A percentile compares a stretch with the other conserved stretches of the same genome.
Evolutionary conservation across 495 filamentous ascomycete species (phyloP).

Genomic region (Friedmanniomyces endolithicus): DNA sequence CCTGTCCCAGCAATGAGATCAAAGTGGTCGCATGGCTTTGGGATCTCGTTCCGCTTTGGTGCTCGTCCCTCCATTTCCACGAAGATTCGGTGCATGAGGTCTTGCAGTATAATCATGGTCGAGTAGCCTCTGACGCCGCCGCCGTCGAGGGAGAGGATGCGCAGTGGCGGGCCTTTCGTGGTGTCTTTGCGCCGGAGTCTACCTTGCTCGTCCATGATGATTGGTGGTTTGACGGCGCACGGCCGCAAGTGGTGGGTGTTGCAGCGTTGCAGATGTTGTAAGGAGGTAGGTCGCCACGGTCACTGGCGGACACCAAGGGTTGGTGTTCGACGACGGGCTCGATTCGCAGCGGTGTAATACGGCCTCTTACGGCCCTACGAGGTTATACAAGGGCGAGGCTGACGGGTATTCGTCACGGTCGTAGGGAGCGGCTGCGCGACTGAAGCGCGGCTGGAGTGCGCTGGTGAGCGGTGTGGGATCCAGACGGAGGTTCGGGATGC

Average conservation of each 20-base stretch:
- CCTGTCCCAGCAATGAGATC: slow-evolving; percentile 91
- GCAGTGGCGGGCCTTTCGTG: slow-evolving; percentile 82
- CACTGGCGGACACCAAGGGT: not conserved
- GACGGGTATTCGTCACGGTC: not conserved
- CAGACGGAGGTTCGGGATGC: too few species aligned
- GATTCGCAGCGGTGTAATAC: not conserved
- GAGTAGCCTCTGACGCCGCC: slow-evolving; percentile 95
- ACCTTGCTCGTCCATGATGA: slow-evolving; percentile 17
- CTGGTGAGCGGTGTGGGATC: too few species aligned
- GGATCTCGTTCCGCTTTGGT: slow-evolving; percentile 73
- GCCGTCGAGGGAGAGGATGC: slow-evolving; percentile 87
- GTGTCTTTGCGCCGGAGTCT: slow-evolving; percentile 70
- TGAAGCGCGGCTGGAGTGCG: too few species aligned
- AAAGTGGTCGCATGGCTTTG: slow-evolving; percentile 96
- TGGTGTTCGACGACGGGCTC: not conserved
- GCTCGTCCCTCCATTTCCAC: slow-evolving; percentile 75
- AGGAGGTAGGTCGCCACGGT: not conserved
- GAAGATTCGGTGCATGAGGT: slow-evolving; percentile 88
- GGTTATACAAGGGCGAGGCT: not conserved
- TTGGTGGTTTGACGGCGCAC: slow-evolving; percentile 3
- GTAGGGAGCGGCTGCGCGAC: too few species aligned
- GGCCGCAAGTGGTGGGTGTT: slow-evolving; percentile 1
- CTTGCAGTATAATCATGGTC: slow-evolving; percentile 87
- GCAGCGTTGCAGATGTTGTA: not conserved
- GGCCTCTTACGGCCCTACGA: not conserved